phyloP scores from a whole-genome alignment of 139 green algal species.

The Chlorella sorokiniana region DNA sequence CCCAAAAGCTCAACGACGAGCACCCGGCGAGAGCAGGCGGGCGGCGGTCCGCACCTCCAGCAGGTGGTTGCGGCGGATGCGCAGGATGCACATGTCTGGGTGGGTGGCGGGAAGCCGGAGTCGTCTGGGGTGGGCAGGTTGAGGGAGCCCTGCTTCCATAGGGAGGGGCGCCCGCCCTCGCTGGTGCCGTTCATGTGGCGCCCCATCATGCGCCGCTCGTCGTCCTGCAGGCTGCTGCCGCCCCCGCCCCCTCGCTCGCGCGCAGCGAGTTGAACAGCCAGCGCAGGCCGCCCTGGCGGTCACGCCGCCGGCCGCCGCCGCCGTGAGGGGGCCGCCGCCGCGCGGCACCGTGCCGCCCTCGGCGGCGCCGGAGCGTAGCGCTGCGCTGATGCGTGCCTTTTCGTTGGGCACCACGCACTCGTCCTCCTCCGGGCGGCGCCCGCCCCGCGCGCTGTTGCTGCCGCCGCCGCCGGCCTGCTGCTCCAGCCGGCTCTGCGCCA shows the following conservation, averaged over 20 bases:
- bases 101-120: constrained; percentile 71
- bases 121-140: constrained; percentile 65
- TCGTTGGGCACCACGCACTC: constrained; percentile 60
- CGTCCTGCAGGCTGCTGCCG: constrained; percentile 18
- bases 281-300: constrained; percentile 43
- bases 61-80: constrained; percentile 85
- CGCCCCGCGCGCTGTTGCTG: constrained; percentile 17
- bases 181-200: constrained; percentile 46
- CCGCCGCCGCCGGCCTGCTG: constrained; percentile 62
- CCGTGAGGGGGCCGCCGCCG: not conserved
- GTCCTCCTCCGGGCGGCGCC: constrained; percentile 36
- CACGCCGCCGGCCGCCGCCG: not conserved
- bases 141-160: constrained; percentile 60
- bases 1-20: no score
- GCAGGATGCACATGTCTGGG: constrained; percentile 91
- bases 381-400: constrained; percentile 42
- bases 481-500: constrained; percentile 74
- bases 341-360: not conserved
- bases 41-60: constrained; percentile 55
- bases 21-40: not conserved
- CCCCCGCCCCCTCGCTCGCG: not conserved
- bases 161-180: constrained; percentile 8
- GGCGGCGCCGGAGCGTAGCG: constrained; percentile 9
- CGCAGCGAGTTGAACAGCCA: constrained; percentile 61
- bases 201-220: constrained; percentile 48